A percentile compares a stretch with the other conserved stretches of the same genome.
Evolutionary conservation across 768 basidiomycete species (phyloP).

Genomic region (Artomyces pyxidatus): DNA sequence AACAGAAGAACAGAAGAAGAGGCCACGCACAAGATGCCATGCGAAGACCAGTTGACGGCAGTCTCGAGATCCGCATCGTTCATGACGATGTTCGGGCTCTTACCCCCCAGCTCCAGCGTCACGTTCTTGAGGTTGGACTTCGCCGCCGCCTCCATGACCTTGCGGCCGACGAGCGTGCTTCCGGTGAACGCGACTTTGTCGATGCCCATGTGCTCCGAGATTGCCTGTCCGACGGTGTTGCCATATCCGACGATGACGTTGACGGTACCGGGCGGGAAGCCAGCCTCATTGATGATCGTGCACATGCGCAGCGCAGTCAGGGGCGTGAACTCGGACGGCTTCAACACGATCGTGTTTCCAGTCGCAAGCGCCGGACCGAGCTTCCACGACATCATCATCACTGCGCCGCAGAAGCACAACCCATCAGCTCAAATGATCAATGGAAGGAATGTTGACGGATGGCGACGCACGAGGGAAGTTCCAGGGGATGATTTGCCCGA

Average conservation of each 20-base stretch:
- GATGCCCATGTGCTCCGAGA: constrained; percentile 46
- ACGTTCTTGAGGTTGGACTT: constrained; percentile 61
- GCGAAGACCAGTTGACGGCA: constrained; percentile 48
- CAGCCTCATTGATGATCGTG: constrained; percentile 44
- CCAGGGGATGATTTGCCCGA: constrained; percentile 60
- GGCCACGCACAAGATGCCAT: constrained; percentile 47
- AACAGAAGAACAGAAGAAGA: neutral
- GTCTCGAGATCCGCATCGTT: constrained; percentile 53
- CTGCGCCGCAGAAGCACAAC: constrained; percentile 10
- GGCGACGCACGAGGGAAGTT: constrained; percentile 41
- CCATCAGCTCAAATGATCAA: neutral
- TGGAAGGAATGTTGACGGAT: neutral
- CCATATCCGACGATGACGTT: constrained; percentile 55
- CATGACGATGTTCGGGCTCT: constrained; percentile 54
- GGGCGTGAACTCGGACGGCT: constrained; percentile 62
- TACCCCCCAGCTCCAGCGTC: constrained; percentile 72
- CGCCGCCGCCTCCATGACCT: constrained; percentile 52
- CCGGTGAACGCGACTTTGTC: constrained; percentile 72
- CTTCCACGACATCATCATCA: constrained; percentile 55
- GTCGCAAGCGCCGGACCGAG: constrained; percentile 56
- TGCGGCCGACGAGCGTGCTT: constrained; percentile 54
- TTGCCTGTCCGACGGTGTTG: constrained; percentile 44
- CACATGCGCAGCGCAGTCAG: constrained; percentile 41
- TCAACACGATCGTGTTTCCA: constrained; percentile 53
- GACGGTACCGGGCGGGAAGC: constrained; percentile 56